A percentile compares a stretch with the other conserved stretches of the same genome.
These are phyloP conservation scores for Marasmius fiardii DNA, from an alignment of 1,284 basidiomycete genomes.

Conservation along the genomic window DNA sequence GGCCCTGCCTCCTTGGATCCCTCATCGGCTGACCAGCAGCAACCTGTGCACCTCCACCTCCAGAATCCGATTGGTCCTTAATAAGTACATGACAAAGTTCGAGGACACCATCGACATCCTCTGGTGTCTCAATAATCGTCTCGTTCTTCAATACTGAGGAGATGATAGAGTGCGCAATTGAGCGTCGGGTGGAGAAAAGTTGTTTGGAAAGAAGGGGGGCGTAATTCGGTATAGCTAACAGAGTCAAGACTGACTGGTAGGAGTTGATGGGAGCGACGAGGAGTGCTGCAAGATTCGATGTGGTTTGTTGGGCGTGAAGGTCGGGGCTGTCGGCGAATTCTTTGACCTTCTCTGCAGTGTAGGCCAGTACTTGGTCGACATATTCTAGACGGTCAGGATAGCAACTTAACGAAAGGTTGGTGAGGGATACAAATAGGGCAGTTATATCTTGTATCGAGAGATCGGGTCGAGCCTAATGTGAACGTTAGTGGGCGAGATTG, in stretches of 20 bases:
- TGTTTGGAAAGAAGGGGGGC: slow-evolving; percentile 79
- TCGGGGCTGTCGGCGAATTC: slow-evolving; percentile 86
- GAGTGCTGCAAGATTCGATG: slow-evolving; percentile 83
- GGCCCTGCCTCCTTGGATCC: slow-evolving; percentile 53
- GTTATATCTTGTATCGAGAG: slow-evolving; percentile 95
- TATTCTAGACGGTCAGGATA: slow-evolving; percentile 95
- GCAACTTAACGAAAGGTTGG: slow-evolving; percentile 90
- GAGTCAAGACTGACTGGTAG: slow-evolving; percentile 89
- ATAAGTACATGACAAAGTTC: slow-evolving; percentile 90
- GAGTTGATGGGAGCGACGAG: slow-evolving; percentile 91
- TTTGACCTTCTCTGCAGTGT: slow-evolving; percentile 81
- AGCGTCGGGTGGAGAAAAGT: slow-evolving; percentile 83
- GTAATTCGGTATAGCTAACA: slow-evolving; percentile 90
- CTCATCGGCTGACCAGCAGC: slow-evolving; percentile 32
- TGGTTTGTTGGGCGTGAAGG: slow-evolving; percentile 83
- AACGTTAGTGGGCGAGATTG: slow-evolving; percentile 7
- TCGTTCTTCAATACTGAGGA: slow-evolving; percentile 93
- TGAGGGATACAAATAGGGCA: slow-evolving; percentile 88
- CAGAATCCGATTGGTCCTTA: slow-evolving; percentile 76
- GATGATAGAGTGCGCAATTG: slow-evolving; percentile 89
- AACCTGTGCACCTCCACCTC: slow-evolving; percentile 25
- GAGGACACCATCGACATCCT: slow-evolving; percentile 89
- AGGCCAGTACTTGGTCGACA: slow-evolving; percentile 89
- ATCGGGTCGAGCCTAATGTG: slow-evolving; percentile 82
- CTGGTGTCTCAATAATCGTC: slow-evolving; percentile 85